phyloP scores from a whole-genome alignment of 2,329 filamentous ascomycete genomes.

The Alternaria angustiovoidea region DNA sequence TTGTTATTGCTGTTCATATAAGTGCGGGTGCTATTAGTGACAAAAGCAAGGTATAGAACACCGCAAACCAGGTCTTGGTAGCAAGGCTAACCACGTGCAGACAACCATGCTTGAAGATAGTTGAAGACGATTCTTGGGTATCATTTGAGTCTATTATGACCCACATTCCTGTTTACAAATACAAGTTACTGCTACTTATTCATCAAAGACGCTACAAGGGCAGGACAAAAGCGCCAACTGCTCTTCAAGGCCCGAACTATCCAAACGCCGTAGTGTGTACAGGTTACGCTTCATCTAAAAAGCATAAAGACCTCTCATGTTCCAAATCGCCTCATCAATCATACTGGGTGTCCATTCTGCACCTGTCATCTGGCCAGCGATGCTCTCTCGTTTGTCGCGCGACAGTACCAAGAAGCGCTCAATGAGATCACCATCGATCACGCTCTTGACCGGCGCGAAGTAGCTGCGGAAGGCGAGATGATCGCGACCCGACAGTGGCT shows the following conservation, averaged over 20 bases:
- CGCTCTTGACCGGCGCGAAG: constrained; percentile 94
- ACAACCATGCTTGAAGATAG: neutral
- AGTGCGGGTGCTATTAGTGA: neutral
- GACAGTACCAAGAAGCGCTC: constrained; percentile 86
- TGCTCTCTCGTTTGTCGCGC: constrained; percentile 92
- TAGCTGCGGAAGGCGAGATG: constrained; percentile 96
- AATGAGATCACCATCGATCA: constrained; percentile 96
- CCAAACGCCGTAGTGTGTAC: constrained; percentile 11
- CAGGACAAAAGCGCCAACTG: neutral
- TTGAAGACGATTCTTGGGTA: constrained; percentile 9
- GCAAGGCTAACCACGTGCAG: neutral
- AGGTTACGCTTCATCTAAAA: constrained; percentile 29
- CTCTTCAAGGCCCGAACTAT: constrained; percentile 5
- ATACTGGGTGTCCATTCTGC: constrained; percentile 74
- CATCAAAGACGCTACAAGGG: constrained; percentile 5
- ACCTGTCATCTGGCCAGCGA: constrained; percentile 90
- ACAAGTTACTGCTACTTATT: constrained; percentile 7
- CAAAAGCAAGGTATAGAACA: neutral
- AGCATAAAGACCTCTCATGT: constrained; percentile 46
- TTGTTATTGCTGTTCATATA: neutral
- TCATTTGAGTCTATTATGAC: constrained; percentile 18
- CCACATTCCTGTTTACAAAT: constrained; percentile 17
- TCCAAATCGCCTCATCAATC: constrained; percentile 88
- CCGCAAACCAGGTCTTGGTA: neutral
- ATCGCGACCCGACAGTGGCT: constrained; percentile 88